These are phyloP conservation scores for Nelumbo lutea DNA, from an alignment of 164 flowering plant genomes.

Conservation along the genomic window DNA sequence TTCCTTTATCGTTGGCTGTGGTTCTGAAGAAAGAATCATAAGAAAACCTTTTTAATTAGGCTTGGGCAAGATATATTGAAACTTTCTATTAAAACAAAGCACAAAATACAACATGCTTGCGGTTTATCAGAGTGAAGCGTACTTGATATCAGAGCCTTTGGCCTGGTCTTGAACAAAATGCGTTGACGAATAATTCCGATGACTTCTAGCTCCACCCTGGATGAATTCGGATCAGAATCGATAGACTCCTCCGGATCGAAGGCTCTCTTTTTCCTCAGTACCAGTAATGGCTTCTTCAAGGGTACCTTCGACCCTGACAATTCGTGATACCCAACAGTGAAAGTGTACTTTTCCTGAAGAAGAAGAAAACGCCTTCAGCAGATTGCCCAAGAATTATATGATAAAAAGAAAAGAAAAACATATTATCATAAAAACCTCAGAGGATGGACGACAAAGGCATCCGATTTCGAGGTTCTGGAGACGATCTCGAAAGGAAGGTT, in stretches of 20 bases:
- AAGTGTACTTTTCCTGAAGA: conserved; percentile 71
- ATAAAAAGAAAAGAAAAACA: not conserved
- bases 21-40: too few relatives aligned
- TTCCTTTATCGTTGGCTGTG: too few relatives aligned
- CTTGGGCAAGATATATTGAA: too few relatives aligned
- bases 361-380: not conserved
- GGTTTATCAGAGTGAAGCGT: conserved; percentile 1
- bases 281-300: conserved; percentile 79
- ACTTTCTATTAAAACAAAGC: too few relatives aligned
- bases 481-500: conserved; percentile 42
- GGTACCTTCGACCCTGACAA: conserved; percentile 63
- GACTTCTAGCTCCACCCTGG: conserved; percentile 59
- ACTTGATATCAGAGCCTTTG: conserved; percentile 84
- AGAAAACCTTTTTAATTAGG: too few relatives aligned
- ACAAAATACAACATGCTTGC: not conserved
- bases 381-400: too few relatives aligned
- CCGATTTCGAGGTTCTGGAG: conserved; percentile 77
- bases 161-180: conserved; percentile 89
- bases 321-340: conserved; percentile 91
- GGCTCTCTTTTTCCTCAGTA: conserved; percentile 51
- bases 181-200: conserved; percentile 71
- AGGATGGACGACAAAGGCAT: conserved; percentile 67
- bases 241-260: conserved; percentile 20
- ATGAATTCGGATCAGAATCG: conserved; percentile 14
- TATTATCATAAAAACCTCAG: conserved; percentile 33